Percentiles rank a stretch among this genome's conserved stretches.
Evolutionary conservation across 805 yeast genomes (phyloP).

Genomic region (Candida ovalis): DNA sequence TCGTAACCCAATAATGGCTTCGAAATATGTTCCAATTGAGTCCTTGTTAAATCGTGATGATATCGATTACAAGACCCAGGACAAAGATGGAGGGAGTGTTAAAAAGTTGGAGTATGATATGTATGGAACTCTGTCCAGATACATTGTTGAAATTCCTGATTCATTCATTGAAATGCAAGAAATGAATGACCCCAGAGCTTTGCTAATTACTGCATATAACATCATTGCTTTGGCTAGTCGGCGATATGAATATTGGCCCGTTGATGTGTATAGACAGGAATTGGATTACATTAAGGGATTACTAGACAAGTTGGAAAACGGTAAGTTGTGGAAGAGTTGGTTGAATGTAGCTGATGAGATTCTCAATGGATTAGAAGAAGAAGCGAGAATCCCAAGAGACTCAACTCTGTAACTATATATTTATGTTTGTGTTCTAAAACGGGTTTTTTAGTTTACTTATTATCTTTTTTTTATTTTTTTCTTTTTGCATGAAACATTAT

Average conservation of each 20-base stretch:
- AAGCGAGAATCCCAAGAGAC: neutral
- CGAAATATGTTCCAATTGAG: slow-evolving; percentile 17
- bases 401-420: neutral
- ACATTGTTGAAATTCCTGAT: slow-evolving; percentile 20
- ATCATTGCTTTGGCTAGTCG: slow-evolving; percentile 14
- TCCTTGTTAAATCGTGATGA: slow-evolving; percentile 6
- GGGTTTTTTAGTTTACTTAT: neutral
- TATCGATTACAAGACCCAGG: neutral
- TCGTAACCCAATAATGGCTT: slow-evolving; percentile 1
- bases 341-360: slow-evolving; percentile 14
- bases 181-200: slow-evolving; percentile 20
- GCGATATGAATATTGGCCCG: slow-evolving; percentile 18
- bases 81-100: neutral
- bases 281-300: slow-evolving; percentile 8
- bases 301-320: slow-evolving; percentile 12
- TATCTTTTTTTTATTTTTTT: no score
- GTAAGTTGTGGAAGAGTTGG: slow-evolving; percentile 18
- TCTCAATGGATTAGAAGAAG: slow-evolving; percentile 6
- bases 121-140: slow-evolving; percentile 21
- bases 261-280: slow-evolving; percentile 12
- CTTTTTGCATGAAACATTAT: no score
- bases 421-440: neutral
- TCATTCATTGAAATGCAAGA: slow-evolving; percentile 15
- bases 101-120: slow-evolving; percentile 19
- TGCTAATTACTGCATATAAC: slow-evolving; percentile 19